Percentiles rank a stretch among this genome's conserved stretches.
phyloP scores from a whole-genome alignment of 768 basidiomycete species.

The Xanthoconium purpureum region DNA sequence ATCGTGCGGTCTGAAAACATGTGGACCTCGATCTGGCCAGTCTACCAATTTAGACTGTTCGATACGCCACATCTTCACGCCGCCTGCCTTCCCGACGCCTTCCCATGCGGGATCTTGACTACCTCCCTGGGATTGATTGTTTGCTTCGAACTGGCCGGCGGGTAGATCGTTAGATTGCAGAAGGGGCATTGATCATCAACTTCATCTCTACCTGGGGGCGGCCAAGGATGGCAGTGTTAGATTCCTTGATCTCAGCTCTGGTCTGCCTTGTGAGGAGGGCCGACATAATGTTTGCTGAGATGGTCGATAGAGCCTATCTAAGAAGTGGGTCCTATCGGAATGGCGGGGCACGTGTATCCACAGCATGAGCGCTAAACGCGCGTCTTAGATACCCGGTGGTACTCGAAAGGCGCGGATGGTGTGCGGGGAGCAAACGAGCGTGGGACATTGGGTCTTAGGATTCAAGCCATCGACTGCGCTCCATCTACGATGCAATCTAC shows the following conservation, averaged over 20 bases:
- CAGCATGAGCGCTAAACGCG: slow-evolving; percentile 6
- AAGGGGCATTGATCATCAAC: not conserved
- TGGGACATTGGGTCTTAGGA: slow-evolving; percentile 8
- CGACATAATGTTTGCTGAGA: slow-evolving; percentile 6
- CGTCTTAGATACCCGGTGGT: slow-evolving; percentile 1
- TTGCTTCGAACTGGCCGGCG: slow-evolving; percentile 39
- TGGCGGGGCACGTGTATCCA: slow-evolving; percentile 17
- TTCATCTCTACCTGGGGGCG: slow-evolving; percentile 49
- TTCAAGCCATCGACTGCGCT: not conserved
- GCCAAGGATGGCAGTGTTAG: slow-evolving; percentile 57
- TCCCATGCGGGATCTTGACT: slow-evolving; percentile 48
- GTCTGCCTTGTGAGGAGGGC: slow-evolving; percentile 6
- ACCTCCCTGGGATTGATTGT: slow-evolving; percentile 47
- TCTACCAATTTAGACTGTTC: slow-evolving; percentile 51
- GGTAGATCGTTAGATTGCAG: not conserved
- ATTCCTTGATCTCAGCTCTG: slow-evolving; percentile 53
- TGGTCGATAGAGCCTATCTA: not conserved
- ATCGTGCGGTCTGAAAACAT: slow-evolving; percentile 15
- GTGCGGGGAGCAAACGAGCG: slow-evolving; percentile 1
- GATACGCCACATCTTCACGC: slow-evolving; percentile 57
- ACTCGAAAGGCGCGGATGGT: not conserved
- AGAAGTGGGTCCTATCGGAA: not conserved
- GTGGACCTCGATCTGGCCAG: slow-evolving; percentile 8
- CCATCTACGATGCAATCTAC: slow-evolving; percentile 10
- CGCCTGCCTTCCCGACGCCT: slow-evolving; percentile 40